These are phyloP conservation scores for Trametes meyenii DNA, from an alignment of 768 basidiomycete species.

Conservation along the genomic window DNA sequence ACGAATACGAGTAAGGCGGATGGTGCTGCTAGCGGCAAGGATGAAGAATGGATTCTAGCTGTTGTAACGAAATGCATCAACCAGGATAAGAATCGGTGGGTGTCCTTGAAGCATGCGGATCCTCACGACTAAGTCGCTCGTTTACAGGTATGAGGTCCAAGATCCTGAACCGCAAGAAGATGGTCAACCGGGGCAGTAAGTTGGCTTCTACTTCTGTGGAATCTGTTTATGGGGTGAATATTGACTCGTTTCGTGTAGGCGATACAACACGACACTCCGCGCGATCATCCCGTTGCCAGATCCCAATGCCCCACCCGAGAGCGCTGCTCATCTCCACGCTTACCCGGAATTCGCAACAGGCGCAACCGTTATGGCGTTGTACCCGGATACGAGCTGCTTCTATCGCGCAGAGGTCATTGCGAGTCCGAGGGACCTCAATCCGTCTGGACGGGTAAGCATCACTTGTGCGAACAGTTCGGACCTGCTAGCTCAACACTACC, in stretches of 20 bases:
- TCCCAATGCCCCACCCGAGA: conserved; percentile 56
- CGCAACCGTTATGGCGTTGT: conserved; percentile 82
- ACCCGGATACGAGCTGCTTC: conserved; percentile 90
- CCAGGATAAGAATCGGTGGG: conserved; percentile 70
- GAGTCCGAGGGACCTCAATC: conserved; percentile 53
- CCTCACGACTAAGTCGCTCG: neutral
- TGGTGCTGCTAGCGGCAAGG: conserved; percentile 48
- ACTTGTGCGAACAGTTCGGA: too few relatives aligned
- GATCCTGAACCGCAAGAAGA: conserved; percentile 85
- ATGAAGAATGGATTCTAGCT: conserved; percentile 77
- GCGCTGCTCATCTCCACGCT: conserved; percentile 63
- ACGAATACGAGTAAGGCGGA: conserved; percentile 55
- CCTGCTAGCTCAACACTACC: conserved; percentile 2
- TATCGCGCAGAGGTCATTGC: conserved; percentile 84
- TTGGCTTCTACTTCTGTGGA: neutral
- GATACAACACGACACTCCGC: conserved; percentile 69
- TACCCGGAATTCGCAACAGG: conserved; percentile 75
- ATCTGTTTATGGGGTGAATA: neutral
- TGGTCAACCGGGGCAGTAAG: conserved; percentile 64
- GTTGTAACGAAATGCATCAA: conserved; percentile 71
- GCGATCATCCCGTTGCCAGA: conserved; percentile 83
- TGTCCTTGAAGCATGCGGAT: neutral
- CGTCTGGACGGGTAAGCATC: conserved; percentile 40
- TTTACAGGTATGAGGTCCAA: conserved; percentile 77
- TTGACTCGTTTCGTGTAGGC: conserved; percentile 38